A percentile compares a stretch with the other conserved stretches of the same genome.
Evolutionary conservation across 2,329 filamentous ascomycete genomes (phyloP).

Genomic region (Cordyceps pruinosa): DNA sequence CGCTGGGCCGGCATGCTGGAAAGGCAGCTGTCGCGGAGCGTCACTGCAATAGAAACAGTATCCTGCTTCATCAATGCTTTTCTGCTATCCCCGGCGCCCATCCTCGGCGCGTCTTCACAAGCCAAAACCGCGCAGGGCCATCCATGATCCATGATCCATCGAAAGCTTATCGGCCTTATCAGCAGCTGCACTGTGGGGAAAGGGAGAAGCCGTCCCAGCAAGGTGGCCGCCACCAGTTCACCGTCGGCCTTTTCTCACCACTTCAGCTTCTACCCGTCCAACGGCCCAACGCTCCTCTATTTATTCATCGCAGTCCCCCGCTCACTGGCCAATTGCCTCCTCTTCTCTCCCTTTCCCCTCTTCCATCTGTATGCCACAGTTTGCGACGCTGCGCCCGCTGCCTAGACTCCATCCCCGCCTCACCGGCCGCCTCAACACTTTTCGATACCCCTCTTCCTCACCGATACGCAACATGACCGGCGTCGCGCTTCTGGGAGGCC

Average conservation of each 20-base stretch:
- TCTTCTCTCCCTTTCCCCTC: neutral
- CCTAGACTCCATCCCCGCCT: conserved; percentile 2
- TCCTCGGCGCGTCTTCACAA: too few species aligned
- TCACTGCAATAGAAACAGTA: too few species aligned
- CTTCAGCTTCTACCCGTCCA: neutral
- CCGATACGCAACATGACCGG: conserved; percentile 26
- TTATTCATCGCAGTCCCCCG: neutral
- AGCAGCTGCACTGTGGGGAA: neutral
- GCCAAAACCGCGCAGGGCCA: too few species aligned
- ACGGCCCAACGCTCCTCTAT: neutral
- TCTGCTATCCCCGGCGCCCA: too few species aligned
- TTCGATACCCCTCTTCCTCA: conserved; percentile 7
- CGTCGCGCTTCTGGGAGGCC: conserved; percentile 34
- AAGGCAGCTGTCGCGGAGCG: too few species aligned
- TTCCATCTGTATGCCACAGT: neutral
- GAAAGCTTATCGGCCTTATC: neutral
- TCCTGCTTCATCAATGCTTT: too few species aligned
- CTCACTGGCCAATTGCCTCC: neutral
- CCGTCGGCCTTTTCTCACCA: neutral
- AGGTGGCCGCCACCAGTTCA: neutral
- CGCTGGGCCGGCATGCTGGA: too few species aligned
- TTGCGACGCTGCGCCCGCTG: neutral
- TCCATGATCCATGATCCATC: too few species aligned
- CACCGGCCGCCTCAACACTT: conserved; percentile 2
- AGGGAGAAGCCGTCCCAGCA: too few species aligned